Base-by-base conservation (phyloP, 2,329 filamentous ascomycete species). In the Botrytis medusae region DNA sequence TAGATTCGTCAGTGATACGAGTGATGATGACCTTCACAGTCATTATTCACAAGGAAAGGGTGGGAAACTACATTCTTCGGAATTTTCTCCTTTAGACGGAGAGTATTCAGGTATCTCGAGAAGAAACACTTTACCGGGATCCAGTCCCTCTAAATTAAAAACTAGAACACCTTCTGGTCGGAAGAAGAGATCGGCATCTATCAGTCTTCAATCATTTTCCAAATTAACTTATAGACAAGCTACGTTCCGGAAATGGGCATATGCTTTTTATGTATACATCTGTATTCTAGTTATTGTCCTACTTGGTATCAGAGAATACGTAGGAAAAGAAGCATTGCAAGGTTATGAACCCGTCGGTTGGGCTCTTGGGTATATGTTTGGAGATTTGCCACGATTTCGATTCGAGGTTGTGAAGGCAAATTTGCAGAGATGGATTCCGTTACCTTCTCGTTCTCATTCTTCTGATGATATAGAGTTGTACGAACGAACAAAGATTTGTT, bases 291-390 rank as follows among this genome's bases (percentile, higher is more conserved):
- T 84, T 0, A 88, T 93, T 46, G 88, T 97, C 70, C 82, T 97
- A 5, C 82, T 90, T 4, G 92, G 90, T 0, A 87, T 98, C 42
- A 89, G 94, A 71, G 85, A 85, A 3, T 92, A 93, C 77, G 89
- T 98, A 68, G 83, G 87, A 57, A 83, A 84, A 61, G 85, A 88
- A 75, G 94, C 94, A 22, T 85, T 99, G 1, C 80, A 87, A 48
- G 90, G 89, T 25, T 84, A 90, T 69, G 96, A 99, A 78, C 94
- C 96, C 0, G 89, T 99, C 62, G 93, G 95, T 3, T 99, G 96
- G 96, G 95, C 94, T 0, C 82, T 98, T 18, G 92, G 93, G 2
- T 99, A 99, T 81, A 84, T 98, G 4, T 88, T 98, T 75, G 95
- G 95, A 20, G 92, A 97, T 77, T 80, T 95, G 18, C 86, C 88